Evolutionary conservation across 345 rosid genomes (phyloP).

Genomic region (Dimocarpus longan): DNA sequence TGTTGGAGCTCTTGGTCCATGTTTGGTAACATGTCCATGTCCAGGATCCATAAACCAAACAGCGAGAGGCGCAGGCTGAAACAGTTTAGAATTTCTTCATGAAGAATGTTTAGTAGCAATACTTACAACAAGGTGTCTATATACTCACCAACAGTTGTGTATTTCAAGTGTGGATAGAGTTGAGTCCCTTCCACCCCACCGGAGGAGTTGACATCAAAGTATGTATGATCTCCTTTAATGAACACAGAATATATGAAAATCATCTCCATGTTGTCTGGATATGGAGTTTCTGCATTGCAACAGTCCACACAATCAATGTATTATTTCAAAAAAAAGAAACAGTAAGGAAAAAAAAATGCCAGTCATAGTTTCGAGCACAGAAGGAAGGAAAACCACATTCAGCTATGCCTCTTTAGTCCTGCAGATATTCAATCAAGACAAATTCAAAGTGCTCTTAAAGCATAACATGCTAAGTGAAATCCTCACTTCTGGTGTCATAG

Average conservation of each 20-base stretch:
- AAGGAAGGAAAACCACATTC: background rate
- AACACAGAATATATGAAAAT: slow-evolving; percentile 58
- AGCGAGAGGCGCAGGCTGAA: background rate
- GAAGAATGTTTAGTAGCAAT: background rate
- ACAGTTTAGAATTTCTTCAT: no score
- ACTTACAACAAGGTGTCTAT: slow-evolving; percentile 42
- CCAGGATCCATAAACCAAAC: background rate
- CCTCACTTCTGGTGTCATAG: background rate
- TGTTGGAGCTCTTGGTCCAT: no score
- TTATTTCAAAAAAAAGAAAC: background rate
- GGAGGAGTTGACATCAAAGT: slow-evolving; percentile 39
- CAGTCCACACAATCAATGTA: background rate
- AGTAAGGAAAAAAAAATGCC: background rate
- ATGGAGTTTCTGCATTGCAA: slow-evolving; percentile 54
- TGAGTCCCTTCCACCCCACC: slow-evolving; percentile 49
- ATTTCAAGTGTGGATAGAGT: slow-evolving; percentile 53
- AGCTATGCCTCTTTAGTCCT: background rate
- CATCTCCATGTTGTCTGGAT: slow-evolving; percentile 50
- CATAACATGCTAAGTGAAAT: background rate
- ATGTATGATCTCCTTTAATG: slow-evolving; percentile 62
- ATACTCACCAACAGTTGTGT: slow-evolving; percentile 45
- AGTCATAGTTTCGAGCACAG: background rate
- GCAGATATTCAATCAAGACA: no score
- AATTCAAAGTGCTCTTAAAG: background rate
- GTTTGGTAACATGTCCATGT: no score